Evolutionary conservation across 2,329 filamentous ascomycete species (phyloP).

Genomic region (Claviceps monticola): DNA sequence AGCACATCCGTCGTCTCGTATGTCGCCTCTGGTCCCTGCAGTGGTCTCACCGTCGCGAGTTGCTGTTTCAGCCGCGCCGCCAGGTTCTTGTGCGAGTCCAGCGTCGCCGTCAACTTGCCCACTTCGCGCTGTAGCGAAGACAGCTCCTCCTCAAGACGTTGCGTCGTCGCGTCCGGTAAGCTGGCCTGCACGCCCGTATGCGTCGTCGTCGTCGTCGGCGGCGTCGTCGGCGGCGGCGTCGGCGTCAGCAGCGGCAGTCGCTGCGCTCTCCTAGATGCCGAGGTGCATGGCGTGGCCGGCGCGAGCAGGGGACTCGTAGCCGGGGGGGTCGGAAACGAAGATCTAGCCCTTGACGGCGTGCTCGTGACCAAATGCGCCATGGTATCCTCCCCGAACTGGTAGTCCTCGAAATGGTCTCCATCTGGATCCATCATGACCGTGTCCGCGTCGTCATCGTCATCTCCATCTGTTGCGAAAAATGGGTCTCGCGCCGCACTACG

Average conservation of each 20-base stretch:
- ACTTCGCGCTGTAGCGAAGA: constrained; percentile 34
- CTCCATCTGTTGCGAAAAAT: not conserved
- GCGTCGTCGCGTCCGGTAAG: constrained; percentile 28
- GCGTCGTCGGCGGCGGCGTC: not conserved
- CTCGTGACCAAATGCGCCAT: constrained; percentile 37
- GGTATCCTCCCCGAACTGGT: constrained; percentile 35
- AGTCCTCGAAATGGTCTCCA: constrained; percentile 16
- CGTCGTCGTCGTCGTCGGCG: constrained; percentile 4
- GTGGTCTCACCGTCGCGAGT: constrained; percentile 14
- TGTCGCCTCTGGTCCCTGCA: not conserved
- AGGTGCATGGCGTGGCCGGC: constrained; percentile 12
- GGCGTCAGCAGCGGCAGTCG: constrained; percentile 17
- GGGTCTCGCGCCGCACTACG: not conserved
- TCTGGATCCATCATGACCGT: constrained; percentile 24
- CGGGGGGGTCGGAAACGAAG: constrained; percentile 42
- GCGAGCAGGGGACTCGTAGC: constrained; percentile 33
- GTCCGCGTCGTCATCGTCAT: not conserved
- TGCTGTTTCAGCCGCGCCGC: constrained; percentile 22
- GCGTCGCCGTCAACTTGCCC: constrained; percentile 29
- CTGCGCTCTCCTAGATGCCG: too few species aligned
- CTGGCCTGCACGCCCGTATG: constrained; percentile 26
- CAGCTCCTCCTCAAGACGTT: constrained; percentile 31
- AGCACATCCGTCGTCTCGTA: constrained; percentile 11
- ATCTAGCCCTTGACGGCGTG: constrained; percentile 30
- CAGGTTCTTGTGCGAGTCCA: constrained; percentile 33